Evolutionary conservation across 805 yeast species (phyloP).

Genomic region (Yarrowia bubula): DNA sequence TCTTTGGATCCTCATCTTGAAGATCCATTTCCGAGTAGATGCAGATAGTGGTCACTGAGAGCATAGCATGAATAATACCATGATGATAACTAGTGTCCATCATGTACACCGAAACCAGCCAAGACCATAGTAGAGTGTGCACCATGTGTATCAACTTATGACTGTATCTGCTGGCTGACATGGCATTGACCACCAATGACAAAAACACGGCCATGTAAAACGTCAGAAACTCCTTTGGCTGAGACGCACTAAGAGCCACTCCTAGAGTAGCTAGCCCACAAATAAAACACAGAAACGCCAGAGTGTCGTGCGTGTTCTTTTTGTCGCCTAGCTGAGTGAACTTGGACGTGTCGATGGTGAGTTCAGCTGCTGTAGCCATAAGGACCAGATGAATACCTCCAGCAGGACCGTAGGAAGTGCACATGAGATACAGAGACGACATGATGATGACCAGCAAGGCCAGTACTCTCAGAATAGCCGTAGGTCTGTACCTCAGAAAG

Average conservation of each 20-base stretch:
- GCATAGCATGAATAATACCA: constrained; percentile 3
- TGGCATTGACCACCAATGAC: not conserved
- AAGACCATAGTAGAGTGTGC: not conserved
- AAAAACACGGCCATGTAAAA: constrained; percentile 1
- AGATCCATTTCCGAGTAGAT: constrained; percentile 19
- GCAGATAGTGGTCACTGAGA: constrained; percentile 9
- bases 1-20: not conserved
- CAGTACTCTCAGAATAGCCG: not conserved
- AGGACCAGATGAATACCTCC: not conserved
- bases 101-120: constrained; percentile 1
- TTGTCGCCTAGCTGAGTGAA: not conserved
- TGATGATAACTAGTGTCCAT: not conserved
- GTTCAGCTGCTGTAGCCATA: not conserved
- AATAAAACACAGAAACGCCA: not conserved
- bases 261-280: constrained; percentile 1
- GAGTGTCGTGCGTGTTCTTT: not conserved
- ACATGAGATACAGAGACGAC: constrained; percentile 2
- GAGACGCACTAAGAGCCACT: not conserved
- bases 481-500: not conserved
- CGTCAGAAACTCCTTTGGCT: not conserved
- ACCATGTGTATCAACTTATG: constrained; percentile 9
- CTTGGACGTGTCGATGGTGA: not conserved
- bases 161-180: not conserved
- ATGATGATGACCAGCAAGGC: not conserved
- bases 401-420: not conserved